Evolutionary conservation across 768 basidiomycete genomes (phyloP), one percentile per base, ranked within the genome.

Genomic region (Lentinus brumalis): DNA sequence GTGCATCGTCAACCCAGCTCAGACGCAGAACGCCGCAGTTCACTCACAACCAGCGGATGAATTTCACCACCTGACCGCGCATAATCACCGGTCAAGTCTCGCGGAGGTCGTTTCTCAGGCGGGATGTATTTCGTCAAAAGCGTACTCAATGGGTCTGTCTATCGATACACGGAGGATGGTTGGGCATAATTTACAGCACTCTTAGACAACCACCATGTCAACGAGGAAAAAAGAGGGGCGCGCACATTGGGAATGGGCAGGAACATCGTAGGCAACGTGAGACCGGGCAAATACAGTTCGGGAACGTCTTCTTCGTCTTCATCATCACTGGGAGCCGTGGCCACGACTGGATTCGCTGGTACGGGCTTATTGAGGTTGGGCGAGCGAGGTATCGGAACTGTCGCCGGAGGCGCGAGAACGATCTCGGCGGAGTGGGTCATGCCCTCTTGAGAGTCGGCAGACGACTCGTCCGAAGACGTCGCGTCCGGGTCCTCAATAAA

Each of bases 171-270:
- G 70, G 71, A 35, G 35, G 35, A 35, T 35, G 35, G 35, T 15
- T 12, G 4, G 78, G 81, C 75, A 79, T 76, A 67, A 55, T 57
- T 35, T 73, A 75, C 77, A 69, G 60, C 32, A 59, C 62, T 75
- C 76, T 78, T 72, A 70, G 71, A 79, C 71, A 89, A 73, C 85
- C 83, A 88, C 85, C 85, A 89, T 11, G 81, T 79, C 47, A 89
- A 77, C 60, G 78, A 74, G 73, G 77, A 77, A 49, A 80, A 82
- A 63, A 83, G 74, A 52, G 76, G 75, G 66, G 67, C 76, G 84
- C 89, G 85, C 82, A 94, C 92, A 78, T 92, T 92, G 53, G 92
- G 92, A 45, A 93, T 89, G n/a, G 92, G 92, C 50, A 93, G 76
- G 71, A 94, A 94, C 87, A 93, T 88, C 38, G 86, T 88, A 38